phyloP scores from a whole-genome alignment of 2,329 filamentous ascomycete species.

The Diaporthe sp. region DNA sequence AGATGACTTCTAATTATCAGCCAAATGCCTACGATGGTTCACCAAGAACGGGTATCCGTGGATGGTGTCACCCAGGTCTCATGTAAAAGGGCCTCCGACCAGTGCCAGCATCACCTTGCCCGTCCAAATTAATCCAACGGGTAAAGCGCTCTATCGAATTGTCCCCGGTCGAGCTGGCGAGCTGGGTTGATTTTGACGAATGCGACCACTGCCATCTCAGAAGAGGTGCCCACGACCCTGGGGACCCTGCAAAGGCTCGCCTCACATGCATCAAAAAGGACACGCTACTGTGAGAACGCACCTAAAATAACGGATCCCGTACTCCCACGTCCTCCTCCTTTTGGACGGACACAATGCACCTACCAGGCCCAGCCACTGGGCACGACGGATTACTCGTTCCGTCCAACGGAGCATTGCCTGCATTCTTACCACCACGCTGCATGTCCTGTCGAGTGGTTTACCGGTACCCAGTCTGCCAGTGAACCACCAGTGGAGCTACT shows the following conservation, averaged over 20 bases:
- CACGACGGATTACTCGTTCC: conserved; percentile 28
- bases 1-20: neutral
- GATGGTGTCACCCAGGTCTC: conserved; percentile 23
- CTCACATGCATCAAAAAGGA: conserved; percentile 10
- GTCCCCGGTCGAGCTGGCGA: neutral
- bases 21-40: neutral
- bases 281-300: conserved; percentile 3
- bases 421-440: conserved; percentile 15
- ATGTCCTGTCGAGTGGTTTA: neutral
- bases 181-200: conserved; percentile 4
- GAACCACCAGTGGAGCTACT: neutral
- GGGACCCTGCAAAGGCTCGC: conserved; percentile 15
- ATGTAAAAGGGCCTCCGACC: neutral
- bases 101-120: neutral
- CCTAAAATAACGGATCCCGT: conserved; percentile 24
- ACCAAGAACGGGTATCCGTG: neutral
- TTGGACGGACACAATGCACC: neutral
- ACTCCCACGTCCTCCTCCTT: neutral
- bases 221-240: conserved; percentile 6
- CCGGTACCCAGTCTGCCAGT: neutral
- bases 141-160: conserved; percentile 9
- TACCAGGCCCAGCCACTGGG: conserved; percentile 19
- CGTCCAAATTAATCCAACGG: conserved; percentile 7
- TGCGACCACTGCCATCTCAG: conserved; percentile 5
- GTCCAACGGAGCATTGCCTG: conserved; percentile 21